These are phyloP conservation scores for Suhomyces vadensis DNA, from an alignment of 805 yeast species.

Conservation along the genomic window DNA sequence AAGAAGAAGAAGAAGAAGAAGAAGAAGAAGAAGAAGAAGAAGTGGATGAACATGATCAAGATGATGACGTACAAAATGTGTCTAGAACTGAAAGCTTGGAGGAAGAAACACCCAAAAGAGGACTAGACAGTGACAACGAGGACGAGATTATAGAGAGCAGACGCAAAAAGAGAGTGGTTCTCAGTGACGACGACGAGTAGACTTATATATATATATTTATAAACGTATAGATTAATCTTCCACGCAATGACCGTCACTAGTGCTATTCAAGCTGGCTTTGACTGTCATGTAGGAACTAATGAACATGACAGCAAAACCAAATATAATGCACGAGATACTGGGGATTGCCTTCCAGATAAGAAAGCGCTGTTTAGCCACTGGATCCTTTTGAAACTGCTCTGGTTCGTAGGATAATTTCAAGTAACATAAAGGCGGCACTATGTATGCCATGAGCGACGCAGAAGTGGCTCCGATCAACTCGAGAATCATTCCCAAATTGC, in stretches of 20 bases:
- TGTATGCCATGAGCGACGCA: conserved; percentile 90
- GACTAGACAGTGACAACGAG: conserved; percentile 7
- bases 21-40: conserved; percentile 13
- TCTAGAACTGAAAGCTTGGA: conserved; percentile 4
- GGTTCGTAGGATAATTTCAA: conserved; percentile 57
- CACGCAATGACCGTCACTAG: conserved; percentile 52
- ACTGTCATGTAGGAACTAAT: conserved; percentile 79
- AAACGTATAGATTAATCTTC: conserved; percentile 21
- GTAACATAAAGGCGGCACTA: conserved; percentile 84
- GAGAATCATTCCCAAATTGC: conserved; percentile 84
- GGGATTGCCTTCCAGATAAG: conserved; percentile 51
- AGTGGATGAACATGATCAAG: conserved; percentile 13
- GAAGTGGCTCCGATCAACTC: conserved; percentile 92
- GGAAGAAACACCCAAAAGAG: not conserved
- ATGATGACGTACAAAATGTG: conserved; percentile 1
- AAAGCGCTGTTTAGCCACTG: conserved; percentile 28
- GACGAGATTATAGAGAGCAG: conserved; percentile 7
- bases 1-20: conserved; percentile 4
- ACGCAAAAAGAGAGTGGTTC: conserved; percentile 23
- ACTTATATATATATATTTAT: not conserved
- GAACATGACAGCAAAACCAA: conserved; percentile 78
- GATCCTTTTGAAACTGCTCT: conserved; percentile 30
- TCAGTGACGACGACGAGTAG: conserved; percentile 26
- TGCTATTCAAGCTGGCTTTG: conserved; percentile 38
- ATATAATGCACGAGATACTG: conserved; percentile 57